A percentile compares a stretch with the other conserved stretches of the same genome.
phyloP scores from a whole-genome alignment of 1,139 yeast species.

The Yarrowia galli region DNA sequence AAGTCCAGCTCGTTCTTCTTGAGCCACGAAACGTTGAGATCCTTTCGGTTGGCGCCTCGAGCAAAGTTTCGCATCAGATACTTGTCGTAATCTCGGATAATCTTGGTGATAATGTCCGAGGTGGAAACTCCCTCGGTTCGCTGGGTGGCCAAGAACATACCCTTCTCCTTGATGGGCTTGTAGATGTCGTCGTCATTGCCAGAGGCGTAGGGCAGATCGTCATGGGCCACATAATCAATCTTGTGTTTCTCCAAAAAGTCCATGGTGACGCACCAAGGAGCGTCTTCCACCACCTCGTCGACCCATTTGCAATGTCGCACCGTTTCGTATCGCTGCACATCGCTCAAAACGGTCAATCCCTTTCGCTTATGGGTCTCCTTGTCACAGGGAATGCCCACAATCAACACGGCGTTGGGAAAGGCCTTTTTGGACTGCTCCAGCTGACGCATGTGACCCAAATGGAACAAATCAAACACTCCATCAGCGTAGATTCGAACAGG shows the following conservation, averaged over 20 bases:
- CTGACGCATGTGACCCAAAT: constrained; percentile 96
- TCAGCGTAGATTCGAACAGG: constrained; percentile 94
- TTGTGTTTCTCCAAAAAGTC: constrained; percentile 78
- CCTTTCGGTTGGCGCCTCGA: constrained; percentile 96
- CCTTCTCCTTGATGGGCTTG: constrained; percentile 86
- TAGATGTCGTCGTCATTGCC: constrained; percentile 89
- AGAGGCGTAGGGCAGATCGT: constrained; percentile 92
- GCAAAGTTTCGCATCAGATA: constrained; percentile 96
- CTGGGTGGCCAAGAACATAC: constrained; percentile 92
- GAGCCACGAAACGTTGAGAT: constrained; percentile 94
- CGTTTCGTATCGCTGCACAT: constrained; percentile 86
- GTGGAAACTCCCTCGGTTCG: constrained; percentile 97
- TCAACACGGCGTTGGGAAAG: constrained; percentile 81
- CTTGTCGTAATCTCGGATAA: constrained; percentile 94
- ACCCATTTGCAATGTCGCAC: constrained; percentile 94
- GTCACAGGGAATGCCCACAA: constrained; percentile 93
- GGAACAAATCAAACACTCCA: constrained; percentile 96
- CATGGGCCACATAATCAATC: constrained; percentile 97
- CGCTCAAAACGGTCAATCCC: constrained; percentile 90
- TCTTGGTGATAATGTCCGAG: constrained; percentile 92
- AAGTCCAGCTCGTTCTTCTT: constrained; percentile 95
- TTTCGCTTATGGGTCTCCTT: constrained; percentile 88
- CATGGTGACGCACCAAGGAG: constrained; percentile 94
- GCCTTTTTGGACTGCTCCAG: constrained; percentile 95
- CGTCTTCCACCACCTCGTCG: constrained; percentile 90